Conservation (phyloP, 805 yeast species). For the Alloascoidea hylecoeti region DNA sequence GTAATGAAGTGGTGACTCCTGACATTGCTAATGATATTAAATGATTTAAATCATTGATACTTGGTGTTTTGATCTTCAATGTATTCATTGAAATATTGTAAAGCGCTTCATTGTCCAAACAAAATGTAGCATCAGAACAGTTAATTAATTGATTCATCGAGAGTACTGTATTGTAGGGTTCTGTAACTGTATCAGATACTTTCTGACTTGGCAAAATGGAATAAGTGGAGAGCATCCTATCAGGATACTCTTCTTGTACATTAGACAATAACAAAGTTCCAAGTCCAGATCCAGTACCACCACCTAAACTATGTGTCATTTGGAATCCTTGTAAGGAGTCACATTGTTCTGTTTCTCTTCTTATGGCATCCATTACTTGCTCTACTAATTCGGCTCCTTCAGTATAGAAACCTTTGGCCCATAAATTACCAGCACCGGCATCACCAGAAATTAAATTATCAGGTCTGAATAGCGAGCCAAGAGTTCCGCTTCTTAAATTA, state of each 20-base stretch:
- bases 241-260: conserved; percentile 87
- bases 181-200: conserved; percentile 86
- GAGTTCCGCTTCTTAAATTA: conserved; percentile 62
- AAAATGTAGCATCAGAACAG: conserved; percentile 84
- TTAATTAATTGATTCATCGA: conserved; percentile 91
- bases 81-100: conserved; percentile 83
- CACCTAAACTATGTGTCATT: conserved; percentile 68
- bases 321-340: conserved; percentile 94
- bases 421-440: conserved; percentile 87
- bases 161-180: conserved; percentile 87
- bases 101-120: conserved; percentile 89
- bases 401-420: conserved; percentile 96
- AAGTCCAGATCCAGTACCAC: conserved; percentile 97
- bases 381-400: conserved; percentile 94
- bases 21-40: conserved; percentile 87
- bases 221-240: conserved; percentile 92
- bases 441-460: conserved; percentile 85
- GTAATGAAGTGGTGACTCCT: conserved; percentile 85
- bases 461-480: conserved; percentile 82
- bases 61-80: conserved; percentile 67
- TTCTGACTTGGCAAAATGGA: conserved; percentile 89
- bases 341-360: conserved; percentile 90
- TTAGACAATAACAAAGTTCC: conserved; percentile 79
- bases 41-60: conserved; percentile 64
- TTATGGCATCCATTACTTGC: conserved; percentile 74